These are phyloP conservation scores for Salvia sclarea DNA, from an alignment of 305 asterid genomes.

Conservation along the genomic window DNA sequence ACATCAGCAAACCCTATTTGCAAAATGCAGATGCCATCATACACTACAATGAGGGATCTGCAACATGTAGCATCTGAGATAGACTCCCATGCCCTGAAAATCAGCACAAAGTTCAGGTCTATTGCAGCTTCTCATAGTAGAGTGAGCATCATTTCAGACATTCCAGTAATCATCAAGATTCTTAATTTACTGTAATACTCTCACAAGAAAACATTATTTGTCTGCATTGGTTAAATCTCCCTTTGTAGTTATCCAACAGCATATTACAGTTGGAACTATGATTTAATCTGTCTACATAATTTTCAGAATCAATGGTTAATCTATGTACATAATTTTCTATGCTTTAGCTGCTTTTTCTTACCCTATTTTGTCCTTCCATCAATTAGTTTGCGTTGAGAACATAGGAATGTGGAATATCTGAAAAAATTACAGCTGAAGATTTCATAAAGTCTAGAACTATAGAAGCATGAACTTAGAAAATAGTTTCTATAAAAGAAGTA, in stretches of 20 bases:
- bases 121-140: constrained; percentile 3
- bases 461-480: constrained; percentile 13
- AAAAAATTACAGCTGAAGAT: background rate
- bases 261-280: background rate
- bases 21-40: constrained; percentile 69
- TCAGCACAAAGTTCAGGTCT: constrained; percentile 23
- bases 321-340: background rate
- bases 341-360: background rate
- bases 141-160: constrained; percentile 12
- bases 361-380: constrained; percentile 1
- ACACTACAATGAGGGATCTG: constrained; percentile 72
- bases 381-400: constrained; percentile 9
- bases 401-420: background rate
- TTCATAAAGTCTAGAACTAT: background rate
- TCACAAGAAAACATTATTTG: background rate
- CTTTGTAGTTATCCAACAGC: background rate
- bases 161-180: constrained; percentile 14
- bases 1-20: constrained; percentile 75
- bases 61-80: constrained; percentile 82
- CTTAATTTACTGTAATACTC: background rate
- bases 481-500: constrained; percentile 2
- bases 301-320: too few relatives aligned
- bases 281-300: too few relatives aligned
- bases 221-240: background rate
- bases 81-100: constrained; percentile 90